Base-by-base conservation (phyloP, 2,329 filamentous ascomycete species). In the Myotisia sp. region DNA sequence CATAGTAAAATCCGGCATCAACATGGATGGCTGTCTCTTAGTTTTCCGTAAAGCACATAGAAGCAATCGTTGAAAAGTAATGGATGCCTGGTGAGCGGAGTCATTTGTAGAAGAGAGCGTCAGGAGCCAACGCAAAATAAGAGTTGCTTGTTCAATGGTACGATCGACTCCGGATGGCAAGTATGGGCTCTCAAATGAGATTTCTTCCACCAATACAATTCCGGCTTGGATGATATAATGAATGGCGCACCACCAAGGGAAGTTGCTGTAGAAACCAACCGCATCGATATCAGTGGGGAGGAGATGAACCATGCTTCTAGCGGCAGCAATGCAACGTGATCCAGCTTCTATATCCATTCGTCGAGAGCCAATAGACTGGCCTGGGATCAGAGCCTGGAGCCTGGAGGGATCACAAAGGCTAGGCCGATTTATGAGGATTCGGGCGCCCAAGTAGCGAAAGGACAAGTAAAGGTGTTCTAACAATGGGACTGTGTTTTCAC, bases 181-280 rank as follows among this genome's bases (percentile, higher is more conserved):
- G 37, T 55, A 52, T 17, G 33, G 33, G 3, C 41, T 30, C 10
- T 49, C 42, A 31, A 51, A 50, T 6, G 50, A 50, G 4, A 60
- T 34, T 36, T 59, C 58, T 4, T 57, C 47, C 37, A 60, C 45
- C 8, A 61, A 43, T 17, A 61, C 40, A 2, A 50, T 45, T 3
- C 52, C 43, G 4, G 56, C 52, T 43, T 61, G 58, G 46, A 58
- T 55, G 8, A 62, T 44, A 29, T 52, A 48, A 34, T 60, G 57
- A 10, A 60, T 42, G n/a, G 55, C 42, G 10, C 49, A 52, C 55
- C 56, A 60, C 58, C 58, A 61, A 3, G 58, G 57, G 2, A 50
- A 50, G 14, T 49, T 44, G 22, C 50, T 37, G 34, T 58, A 57
- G 2, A 49, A 34, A 5, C 38, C 33, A 10, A 41, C 37, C 7